A percentile compares a stretch with the other conserved stretches of the same genome.
Conservation (phyloP, 2,329 filamentous ascomycete genomes). For the Verticillium longisporum region DNA sequence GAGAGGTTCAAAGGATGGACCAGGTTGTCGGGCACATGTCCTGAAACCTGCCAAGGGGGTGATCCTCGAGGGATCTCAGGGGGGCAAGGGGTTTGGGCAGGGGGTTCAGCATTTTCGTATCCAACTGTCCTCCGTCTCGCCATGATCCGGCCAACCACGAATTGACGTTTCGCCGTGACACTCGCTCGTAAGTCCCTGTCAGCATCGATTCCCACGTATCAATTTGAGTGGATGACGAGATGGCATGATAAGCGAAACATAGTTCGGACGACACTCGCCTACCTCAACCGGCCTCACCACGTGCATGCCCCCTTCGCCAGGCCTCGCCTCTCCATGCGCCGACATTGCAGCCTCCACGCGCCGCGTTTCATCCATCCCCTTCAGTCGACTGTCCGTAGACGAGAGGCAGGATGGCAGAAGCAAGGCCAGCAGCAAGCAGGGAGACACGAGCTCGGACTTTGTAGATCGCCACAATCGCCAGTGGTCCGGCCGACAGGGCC, state of each 20-base stretch:
- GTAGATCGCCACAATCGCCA: neutral
- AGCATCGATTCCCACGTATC: neutral
- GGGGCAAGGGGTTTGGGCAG: neutral
- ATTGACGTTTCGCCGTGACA: neutral
- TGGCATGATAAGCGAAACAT: neutral
- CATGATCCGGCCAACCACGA: neutral
- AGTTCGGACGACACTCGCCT: neutral
- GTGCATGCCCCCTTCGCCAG: neutral
- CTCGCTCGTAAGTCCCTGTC: neutral
- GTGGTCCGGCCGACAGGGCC: neutral
- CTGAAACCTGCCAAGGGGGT: neutral
- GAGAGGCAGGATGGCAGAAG: neutral
- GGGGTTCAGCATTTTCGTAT: neutral
- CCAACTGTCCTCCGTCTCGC: neutral
- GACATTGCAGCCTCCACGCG: neutral
- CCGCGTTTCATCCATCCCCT: neutral
- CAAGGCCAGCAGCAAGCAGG: neutral
- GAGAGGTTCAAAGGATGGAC: neutral
- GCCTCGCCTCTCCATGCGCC: neutral
- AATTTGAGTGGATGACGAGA: neutral
- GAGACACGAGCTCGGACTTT: neutral
- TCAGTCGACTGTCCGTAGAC: neutral
- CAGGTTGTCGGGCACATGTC: neutral
- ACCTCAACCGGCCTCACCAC: neutral
- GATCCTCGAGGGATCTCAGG: neutral